phyloP scores from a whole-genome alignment of 306 rosid genomes.

The Fagus crenata region DNA sequence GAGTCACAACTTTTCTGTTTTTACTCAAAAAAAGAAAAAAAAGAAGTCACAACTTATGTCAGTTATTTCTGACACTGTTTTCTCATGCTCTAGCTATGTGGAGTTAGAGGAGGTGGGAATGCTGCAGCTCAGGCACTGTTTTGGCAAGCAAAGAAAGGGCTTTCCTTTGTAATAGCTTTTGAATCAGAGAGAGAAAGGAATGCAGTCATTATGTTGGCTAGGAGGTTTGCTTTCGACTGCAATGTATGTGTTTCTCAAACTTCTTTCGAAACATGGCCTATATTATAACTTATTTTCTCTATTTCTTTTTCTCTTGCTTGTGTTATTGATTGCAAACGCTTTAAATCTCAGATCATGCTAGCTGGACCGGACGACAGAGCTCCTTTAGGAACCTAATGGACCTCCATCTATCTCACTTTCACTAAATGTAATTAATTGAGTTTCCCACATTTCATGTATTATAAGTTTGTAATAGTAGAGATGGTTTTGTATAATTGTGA shows the following conservation, averaged over 20 bases:
- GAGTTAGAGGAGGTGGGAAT: conserved; percentile 91
- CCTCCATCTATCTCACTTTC: conserved; percentile 16
- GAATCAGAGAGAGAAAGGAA: conserved; percentile 86
- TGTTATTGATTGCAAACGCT: conserved; percentile 17
- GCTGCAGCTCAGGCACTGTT: conserved; percentile 84
- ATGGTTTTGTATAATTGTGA: conserved; percentile 36
- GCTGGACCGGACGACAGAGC: conserved; percentile 84
- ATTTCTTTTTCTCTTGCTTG: not conserved
- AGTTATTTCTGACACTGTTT: not conserved
- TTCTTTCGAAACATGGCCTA: not conserved
- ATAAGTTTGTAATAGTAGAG: conserved; percentile 45
- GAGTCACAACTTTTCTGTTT: not conserved
- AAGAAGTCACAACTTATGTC: not conserved
- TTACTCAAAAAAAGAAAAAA: too few relatives aligned
- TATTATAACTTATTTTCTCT: not conserved
- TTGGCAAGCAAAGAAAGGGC: conserved; percentile 82
- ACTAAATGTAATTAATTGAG: conserved; percentile 54
- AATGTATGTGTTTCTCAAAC: conserved; percentile 57
- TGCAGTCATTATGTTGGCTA: conserved; percentile 86
- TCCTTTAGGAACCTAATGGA: conserved; percentile 52
- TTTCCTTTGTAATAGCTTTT: conserved; percentile 74
- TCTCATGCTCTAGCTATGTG: conserved; percentile 64
- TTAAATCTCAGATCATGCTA: conserved; percentile 63
- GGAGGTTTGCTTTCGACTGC: conserved; percentile 91
- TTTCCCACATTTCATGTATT: conserved; percentile 36